Base-by-base conservation (phyloP, 1,139 yeast genomes). In the Debaryomycetaceae sp. region DNA sequence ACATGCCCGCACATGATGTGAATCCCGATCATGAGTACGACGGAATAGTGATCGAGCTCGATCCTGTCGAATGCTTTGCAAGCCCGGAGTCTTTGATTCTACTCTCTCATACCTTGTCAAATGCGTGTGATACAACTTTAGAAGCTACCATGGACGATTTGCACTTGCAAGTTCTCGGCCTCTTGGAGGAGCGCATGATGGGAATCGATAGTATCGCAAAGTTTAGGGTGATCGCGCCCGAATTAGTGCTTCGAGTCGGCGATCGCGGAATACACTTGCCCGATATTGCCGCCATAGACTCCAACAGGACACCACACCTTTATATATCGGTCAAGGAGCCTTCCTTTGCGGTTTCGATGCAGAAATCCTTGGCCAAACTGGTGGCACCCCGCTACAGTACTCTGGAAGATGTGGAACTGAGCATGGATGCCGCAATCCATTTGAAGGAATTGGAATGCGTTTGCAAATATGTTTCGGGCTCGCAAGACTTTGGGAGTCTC, bases 131-230 rank as follows among this genome's bases (percentile, higher is more conserved):
- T n/a, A 56, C 49, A 29, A 53, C 62, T 4, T 43, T 75, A 26
- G 61, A 62, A 16, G 58, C 65, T 5, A 53, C 73, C 2, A 57
- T 86, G 48, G 95, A 87, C 46, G 47, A 51, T 13, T 53, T 85
- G 14, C 93, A 86, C 35, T 52, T 71, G 16, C 68, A 71, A n/a
- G 70, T 79, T 3, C 60, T 82, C 10, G 51, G 50, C 23, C 47
- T 56, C 13, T 46, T 79, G 13, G 54, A 59, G 20, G 40, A 39
- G 8, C 46, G 61, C 15, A 51, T 69, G 30, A 43, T 49, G 7
- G 56, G 63, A 2, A 42, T 54, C 1, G 57, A 67, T 3, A 45
- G 54, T 16, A 55, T 65, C 2, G 50, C 53, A 21, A 76, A 73
- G 37, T 26, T 68, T 4, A 59, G 82, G 26, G 31, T 81, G 3